Base-by-base conservation (phyloP, 78 protist species). In the Cyanophora paradoxa region DNA sequence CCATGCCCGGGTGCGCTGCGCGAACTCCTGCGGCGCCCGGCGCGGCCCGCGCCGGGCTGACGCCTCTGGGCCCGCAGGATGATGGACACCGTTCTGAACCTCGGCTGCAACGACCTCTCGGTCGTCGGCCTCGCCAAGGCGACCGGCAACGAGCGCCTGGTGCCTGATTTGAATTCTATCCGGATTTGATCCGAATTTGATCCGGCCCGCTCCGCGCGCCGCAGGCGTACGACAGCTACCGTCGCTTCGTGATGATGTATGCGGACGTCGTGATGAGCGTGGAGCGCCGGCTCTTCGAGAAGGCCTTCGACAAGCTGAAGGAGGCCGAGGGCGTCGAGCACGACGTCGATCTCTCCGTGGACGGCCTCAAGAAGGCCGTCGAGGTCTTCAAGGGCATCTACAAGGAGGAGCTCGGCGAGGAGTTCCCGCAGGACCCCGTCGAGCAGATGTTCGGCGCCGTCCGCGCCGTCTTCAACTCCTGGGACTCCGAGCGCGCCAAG, bases 61-160 rank as follows among this genome's bases (percentile, higher is more conserved):
- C 68, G 1, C 50, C 74, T 0, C 44, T 74, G 41, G 37, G 68
- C 67, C 72, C 77, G 79, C 20, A 82, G 87, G 24, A 88, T 88
- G 92, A 83, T 88, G 90, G 93, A 89, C 80, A 89, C 93, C 1
- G 88, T 89, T 37, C 86, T 89, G 61, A 89, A 89, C 80, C 75
- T 89, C 30, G 90, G 90, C 5, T 72, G 85, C 48, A 89, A 85
- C 69, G 88, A 76, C 37, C 46, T 0, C 17, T 46, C 76, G 19
- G 76, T 74, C 24, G 78, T 36, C 20, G 66, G 50, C 28, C 26
- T 83, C 57, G 83, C 70, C 19, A 19, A 56, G 58, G 26, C 59
- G 54, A 36, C 86, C 19, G 24, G 20, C 42, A 83, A 83, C 65
- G 68, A n/a, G 42, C 70, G 82, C n/a, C n/a, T n/a, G 40, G 24